A percentile compares a stretch with the other conserved stretches of the same genome.
Evolutionary conservation across 106 monocot species (phyloP).

Genomic region (Platanthera zijinensis): DNA sequence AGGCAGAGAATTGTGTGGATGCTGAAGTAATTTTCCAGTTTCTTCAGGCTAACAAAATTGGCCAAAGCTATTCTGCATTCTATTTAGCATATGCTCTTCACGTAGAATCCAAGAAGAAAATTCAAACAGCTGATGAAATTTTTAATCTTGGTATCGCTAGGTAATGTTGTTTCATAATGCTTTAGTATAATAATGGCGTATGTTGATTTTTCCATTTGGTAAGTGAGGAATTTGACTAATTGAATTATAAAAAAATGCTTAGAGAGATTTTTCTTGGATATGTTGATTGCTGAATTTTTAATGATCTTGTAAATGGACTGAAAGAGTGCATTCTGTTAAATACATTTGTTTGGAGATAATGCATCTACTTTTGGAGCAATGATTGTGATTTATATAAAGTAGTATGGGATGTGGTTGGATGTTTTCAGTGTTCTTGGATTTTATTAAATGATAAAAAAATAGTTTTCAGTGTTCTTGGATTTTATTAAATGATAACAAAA

Average conservation of each 20-base stretch:
- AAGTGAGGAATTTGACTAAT: background rate
- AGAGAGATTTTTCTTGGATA: background rate
- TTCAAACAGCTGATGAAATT: constrained; percentile 80
- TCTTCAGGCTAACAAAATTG: constrained; percentile 81
- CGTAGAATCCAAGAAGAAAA: constrained; percentile 73
- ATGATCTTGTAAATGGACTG: background rate
- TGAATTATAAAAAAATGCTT: background rate
- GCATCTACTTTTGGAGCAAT: background rate
- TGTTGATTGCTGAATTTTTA: background rate
- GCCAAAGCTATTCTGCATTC: constrained; percentile 50
- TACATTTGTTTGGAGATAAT: background rate
- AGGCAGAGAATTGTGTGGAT: constrained; percentile 82
- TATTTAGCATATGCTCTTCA: constrained; percentile 60
- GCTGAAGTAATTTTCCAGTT: constrained; percentile 84
- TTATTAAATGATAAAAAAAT: background rate
- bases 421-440: background rate
- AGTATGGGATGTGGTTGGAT: background rate
- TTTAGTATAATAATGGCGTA: background rate
- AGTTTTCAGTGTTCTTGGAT: background rate
- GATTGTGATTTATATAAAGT: background rate
- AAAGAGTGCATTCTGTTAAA: background rate
- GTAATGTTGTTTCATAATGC: constrained; percentile 19
- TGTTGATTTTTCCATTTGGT: background rate
- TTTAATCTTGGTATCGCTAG: constrained; percentile 86
- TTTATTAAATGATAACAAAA: background rate